Percentiles rank a stretch among this genome's conserved stretches.
phyloP scores from a whole-genome alignment of 805 yeast species.

The Starmerella riodocensis region DNA sequence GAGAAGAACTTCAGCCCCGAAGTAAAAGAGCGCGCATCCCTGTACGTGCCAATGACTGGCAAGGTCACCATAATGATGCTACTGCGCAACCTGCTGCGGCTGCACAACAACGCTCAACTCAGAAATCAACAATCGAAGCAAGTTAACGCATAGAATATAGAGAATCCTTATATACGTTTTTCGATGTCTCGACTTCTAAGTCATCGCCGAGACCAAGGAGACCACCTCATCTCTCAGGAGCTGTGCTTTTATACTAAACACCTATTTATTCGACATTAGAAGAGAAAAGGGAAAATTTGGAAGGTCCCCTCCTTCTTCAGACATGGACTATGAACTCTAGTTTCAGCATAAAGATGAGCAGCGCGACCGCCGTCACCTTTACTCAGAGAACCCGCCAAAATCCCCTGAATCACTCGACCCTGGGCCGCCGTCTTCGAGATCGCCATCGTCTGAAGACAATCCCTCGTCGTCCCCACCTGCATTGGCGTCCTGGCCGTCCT shows the following conservation, averaged over 20 bases:
- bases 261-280: no score
- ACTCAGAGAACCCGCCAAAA: conserved; percentile 17
- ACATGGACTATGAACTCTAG: no score
- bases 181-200: no score
- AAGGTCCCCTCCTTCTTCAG: no score
- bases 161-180: no score
- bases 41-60: conserved; percentile 91
- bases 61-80: conserved; percentile 94
- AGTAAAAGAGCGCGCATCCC: conserved; percentile 72
- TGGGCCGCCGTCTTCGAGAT: conserved; percentile 25
- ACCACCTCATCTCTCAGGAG: no score
- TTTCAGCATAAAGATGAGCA: no score
- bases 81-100: conserved; percentile 71
- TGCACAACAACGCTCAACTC: conserved; percentile 49
- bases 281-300: no score
- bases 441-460: conserved; percentile 7
- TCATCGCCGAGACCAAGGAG: no score
- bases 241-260: no score
- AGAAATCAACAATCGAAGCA: conserved; percentile 1
- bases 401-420: background rate
- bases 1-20: conserved; percentile 70
- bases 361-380: background rate
- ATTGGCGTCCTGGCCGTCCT: conserved; percentile 35
- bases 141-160: no score
- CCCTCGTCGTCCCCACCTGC: conserved; percentile 24